Base-by-base conservation (phyloP, 768 basidiomycete species). In the Leccinum rimulosum region DNA sequence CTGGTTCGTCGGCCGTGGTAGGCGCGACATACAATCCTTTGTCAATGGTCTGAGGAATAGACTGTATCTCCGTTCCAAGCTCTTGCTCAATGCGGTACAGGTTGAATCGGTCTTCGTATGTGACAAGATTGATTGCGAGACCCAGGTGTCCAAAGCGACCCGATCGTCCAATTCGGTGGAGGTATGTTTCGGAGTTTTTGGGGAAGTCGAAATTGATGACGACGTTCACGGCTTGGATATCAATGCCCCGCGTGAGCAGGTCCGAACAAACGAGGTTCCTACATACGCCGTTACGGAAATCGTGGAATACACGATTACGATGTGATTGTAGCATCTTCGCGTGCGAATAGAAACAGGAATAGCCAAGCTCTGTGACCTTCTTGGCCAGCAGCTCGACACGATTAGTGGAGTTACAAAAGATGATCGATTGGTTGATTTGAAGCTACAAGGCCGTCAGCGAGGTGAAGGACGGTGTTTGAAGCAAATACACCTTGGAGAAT, bases 371-470 rank as follows among this genome's bases (percentile, higher is more conserved):
- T 12, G 96, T 99, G 67, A 99, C 94, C 79, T 99, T 99, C 80
- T 98, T 98, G 61, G 96, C 96, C 67, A 99, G 84, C 51, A 99
- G 89, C 77, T 99, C 96, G 79, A 99, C 96, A 59, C 96, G 94
- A 81, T 98, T 97, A 69, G 96, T 99, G 64, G 96, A 98, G 82
- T 99, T 99, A 79, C 96, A 99, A 79, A 99, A 99, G 73, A 99
- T 99, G 78, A 99, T 98, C 60, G 96, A 98, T 79, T 99, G 96
- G 78, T 99, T 99, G 82, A 99, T 99, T 95, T 98, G 96, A 53
- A 99, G 86, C 93, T 98, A 72, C 12, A 38, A 58, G 50, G 45
- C 19, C 19, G 52, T 64, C 31, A 61, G 59, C 51, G 54, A 58
- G 22, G 52, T 50, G 38, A 48, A 27, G 27, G 1, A 55, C 14